Evolutionary conservation across 352 stramenopile genomes (phyloP), one percentile per base, ranked within the genome.

Genomic region (Phytophthora rubi): DNA sequence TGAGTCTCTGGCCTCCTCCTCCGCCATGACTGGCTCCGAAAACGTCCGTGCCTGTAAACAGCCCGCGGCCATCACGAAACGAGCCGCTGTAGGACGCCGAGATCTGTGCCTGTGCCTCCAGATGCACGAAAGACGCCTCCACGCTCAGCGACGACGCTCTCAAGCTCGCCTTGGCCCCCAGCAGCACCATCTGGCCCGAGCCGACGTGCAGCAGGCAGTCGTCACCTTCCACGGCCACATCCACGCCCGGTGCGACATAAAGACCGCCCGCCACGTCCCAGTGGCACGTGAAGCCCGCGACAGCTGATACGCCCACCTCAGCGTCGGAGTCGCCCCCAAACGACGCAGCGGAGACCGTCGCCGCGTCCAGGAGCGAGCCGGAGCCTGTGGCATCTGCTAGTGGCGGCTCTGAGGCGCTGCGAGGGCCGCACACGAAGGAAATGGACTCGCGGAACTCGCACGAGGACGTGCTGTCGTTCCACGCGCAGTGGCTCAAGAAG

Each of bases 231-330:
- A 93, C 67, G 23, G 60, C 58, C 7, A 93, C 75, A 6, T 37
- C 33, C 18, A 90, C 79, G 30, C 58, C 42, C 10, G 71, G 71
- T 12, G 64, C 77, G 4, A 93, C n/a, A 5, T 74, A 56, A 5
- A 93, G 68, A 57, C 88, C 73, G 28, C 85, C 85, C 5, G 83
- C 73, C 52, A 93, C 63, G 59, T 90, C 83, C 83, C 82, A 91
- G 35, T 71, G 77, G n/a, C 85, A 93, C 3, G 71, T 66, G 30
- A 71, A 84, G 4, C 71, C 79, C n/a, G 53, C 37, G 2, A 81
- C 62, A 35, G 65, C 60, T 21, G 57, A 52, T 16, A 53, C 48
- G 4, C 37, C 53, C 12, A 13, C 54, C 2, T 54, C 68, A 18
- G 21, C 53, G 21, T 61, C 30, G 6, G 33, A 28, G 37, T 65